A percentile compares a stretch with the other conserved stretches of the same genome.
phyloP scores from a whole-genome alignment of 179 eudicot genomes.

The Silene noctiflora region DNA sequence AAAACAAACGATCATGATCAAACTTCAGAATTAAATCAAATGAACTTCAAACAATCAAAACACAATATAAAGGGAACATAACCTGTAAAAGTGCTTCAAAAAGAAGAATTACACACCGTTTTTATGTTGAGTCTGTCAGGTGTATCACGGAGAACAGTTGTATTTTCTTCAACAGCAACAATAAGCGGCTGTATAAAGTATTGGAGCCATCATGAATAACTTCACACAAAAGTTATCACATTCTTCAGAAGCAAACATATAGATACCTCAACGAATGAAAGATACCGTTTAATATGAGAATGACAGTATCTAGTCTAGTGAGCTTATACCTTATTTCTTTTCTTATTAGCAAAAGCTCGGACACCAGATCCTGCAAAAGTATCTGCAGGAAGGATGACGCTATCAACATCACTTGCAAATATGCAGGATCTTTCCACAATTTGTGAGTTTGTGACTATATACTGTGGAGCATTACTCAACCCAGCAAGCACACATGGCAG shows the following conservation, averaged over 20 bases:
- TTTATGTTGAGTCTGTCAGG: slow-evolving; percentile 69
- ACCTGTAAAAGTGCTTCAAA: slow-evolving; percentile 3
- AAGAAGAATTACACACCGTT: slow-evolving; percentile 42
- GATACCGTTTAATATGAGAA: slow-evolving; percentile 8
- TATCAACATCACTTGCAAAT: slow-evolving; percentile 76
- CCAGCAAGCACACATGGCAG: slow-evolving; percentile 97
- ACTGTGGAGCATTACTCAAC: slow-evolving; percentile 88
- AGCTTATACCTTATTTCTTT: slow-evolving; percentile 52
- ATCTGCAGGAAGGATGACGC: slow-evolving; percentile 76
- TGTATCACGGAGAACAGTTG: slow-evolving; percentile 76
- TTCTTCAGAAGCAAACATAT: slow-evolving; percentile 1
- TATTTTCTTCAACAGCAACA: slow-evolving; percentile 80
- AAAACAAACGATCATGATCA: background rate
- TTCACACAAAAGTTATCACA: background rate
- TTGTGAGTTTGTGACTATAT: slow-evolving; percentile 34
- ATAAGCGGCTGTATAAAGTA: slow-evolving; percentile 68
- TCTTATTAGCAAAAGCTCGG: slow-evolving; percentile 64
- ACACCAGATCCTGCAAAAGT: slow-evolving; percentile 79
- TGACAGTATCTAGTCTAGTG: background rate
- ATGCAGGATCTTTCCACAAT: slow-evolving; percentile 46
- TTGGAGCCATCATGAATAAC: slow-evolving; percentile 7
- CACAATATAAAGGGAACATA: background rate
- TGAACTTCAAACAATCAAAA: background rate
- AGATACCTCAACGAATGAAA: slow-evolving; percentile 6
- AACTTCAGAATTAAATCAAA: background rate